phyloP scores from a whole-genome alignment of 176 grass and related monocot species.

The Alopecurus myosuroides region DNA sequence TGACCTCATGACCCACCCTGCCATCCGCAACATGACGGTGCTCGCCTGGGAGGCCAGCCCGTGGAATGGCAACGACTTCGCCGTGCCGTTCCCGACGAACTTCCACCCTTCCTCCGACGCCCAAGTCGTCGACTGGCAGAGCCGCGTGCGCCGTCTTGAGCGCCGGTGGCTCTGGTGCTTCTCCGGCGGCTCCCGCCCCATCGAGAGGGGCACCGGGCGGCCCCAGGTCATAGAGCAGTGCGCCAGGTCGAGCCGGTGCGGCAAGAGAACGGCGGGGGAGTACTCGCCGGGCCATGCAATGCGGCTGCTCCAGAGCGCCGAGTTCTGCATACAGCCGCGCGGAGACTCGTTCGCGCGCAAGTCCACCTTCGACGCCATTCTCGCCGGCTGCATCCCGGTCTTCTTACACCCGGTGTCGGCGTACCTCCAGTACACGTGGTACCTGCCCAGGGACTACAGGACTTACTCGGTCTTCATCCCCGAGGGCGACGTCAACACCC shows the following conservation, averaged over 20 bases:
- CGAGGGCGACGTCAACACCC: no score
- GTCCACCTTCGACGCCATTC: no score
- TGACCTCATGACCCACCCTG: constrained; percentile 46
- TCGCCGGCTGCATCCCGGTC: no score
- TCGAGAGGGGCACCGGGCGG: background rate
- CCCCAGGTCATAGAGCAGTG: background rate
- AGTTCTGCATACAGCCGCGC: constrained; percentile 26
- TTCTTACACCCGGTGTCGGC: no score
- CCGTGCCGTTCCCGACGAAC: constrained; percentile 42
- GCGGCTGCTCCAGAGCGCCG: background rate
- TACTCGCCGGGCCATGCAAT: background rate
- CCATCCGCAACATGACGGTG: constrained; percentile 58
- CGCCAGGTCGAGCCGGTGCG: background rate
- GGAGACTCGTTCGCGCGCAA: constrained; percentile 40
- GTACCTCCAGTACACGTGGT: no score
- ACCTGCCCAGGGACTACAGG: no score
- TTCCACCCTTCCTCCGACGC: constrained; percentile 20
- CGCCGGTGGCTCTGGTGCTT: background rate
- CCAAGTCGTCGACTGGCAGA: background rate
- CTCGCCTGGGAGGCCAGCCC: constrained; percentile 45
- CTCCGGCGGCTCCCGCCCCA: background rate
- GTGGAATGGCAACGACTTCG: constrained; percentile 40
- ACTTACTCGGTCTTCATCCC: no score
- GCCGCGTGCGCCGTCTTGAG: background rate
- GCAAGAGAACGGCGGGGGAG: background rate